Percentiles rank a stretch among this genome's conserved stretches.
These are phyloP conservation scores for Wickerhamiella alocasiicola DNA, from an alignment of 805 yeast species.

Conservation along the genomic window DNA sequence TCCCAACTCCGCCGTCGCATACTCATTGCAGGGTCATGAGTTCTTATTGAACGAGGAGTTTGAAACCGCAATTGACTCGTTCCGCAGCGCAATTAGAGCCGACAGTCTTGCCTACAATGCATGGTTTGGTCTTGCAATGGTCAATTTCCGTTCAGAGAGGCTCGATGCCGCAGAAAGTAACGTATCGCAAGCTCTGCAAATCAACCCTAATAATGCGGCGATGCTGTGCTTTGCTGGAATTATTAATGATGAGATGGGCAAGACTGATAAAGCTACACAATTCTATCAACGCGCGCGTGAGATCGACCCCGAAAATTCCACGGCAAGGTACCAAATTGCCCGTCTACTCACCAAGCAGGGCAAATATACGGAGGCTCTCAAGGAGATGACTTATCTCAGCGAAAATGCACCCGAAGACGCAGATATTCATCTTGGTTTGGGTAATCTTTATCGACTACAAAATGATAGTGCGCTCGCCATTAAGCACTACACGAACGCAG, in stretches of 20 bases:
- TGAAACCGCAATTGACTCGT: constrained; percentile 76
- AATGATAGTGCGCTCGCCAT: constrained; percentile 68
- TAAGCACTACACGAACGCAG: constrained; percentile 74
- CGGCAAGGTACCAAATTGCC: constrained; percentile 81
- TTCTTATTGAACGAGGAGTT: constrained; percentile 76
- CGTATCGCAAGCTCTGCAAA: constrained; percentile 73
- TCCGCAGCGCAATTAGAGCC: constrained; percentile 60
- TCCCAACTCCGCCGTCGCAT: constrained; percentile 69
- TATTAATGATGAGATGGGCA: constrained; percentile 68
- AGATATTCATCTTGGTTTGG: constrained; percentile 77
- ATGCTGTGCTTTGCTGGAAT: constrained; percentile 88
- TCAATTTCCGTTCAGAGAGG: constrained; percentile 74
- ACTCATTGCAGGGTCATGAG: constrained; percentile 91
- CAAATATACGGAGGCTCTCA: constrained; percentile 57
- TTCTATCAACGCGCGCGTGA: constrained; percentile 76
- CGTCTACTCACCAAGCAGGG: constrained; percentile 63
- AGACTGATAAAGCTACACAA: constrained; percentile 56
- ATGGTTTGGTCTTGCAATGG: constrained; percentile 92
- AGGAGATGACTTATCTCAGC: constrained; percentile 58
- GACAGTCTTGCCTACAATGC: constrained; percentile 88
- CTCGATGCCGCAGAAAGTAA: constrained; percentile 72
- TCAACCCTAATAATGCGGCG: constrained; percentile 83
- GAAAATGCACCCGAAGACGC: constrained; percentile 89
- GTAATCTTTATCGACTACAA: constrained; percentile 69
- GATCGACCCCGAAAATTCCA: constrained; percentile 72